These are phyloP conservation scores for Osmanthus fragrans DNA, from an alignment of 257 asterid species.

Conservation along the genomic window DNA sequence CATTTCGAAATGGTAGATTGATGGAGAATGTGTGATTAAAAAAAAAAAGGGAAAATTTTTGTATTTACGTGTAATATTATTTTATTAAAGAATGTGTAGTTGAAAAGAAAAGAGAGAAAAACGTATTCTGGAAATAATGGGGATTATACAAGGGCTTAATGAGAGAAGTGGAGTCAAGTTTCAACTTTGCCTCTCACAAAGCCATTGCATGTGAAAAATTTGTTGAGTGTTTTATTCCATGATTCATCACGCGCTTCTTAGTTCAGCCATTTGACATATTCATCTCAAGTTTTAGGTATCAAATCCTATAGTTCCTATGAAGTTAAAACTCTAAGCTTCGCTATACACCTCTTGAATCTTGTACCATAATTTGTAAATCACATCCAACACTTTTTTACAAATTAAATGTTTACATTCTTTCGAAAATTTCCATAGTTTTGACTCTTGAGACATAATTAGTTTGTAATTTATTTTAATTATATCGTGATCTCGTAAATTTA, in stretches of 20 bases:
- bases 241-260: neutral
- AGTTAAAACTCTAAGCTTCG: neutral
- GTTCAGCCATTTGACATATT: neutral
- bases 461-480: neutral
- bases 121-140: too few species aligned
- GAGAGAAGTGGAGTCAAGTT: neutral
- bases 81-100: too few species aligned
- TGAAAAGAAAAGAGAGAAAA: too few species aligned
- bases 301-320: neutral
- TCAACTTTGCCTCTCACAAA: neutral
- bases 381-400: neutral
- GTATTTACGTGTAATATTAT: too few species aligned
- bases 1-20: too few species aligned
- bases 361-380: neutral
- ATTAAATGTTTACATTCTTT: neutral
- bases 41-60: too few species aligned
- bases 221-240: neutral
- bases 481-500: neutral
- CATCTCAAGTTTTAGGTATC: neutral
- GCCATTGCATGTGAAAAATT: neutral
- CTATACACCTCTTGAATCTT: neutral
- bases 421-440: neutral
- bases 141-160: too few species aligned
- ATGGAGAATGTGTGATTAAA: too few species aligned
- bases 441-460: neutral